Evolutionary conservation across 164 flowering plant species (phyloP), one percentile per base, ranked within the genome.

Genomic region (Stephania japonica): DNA sequence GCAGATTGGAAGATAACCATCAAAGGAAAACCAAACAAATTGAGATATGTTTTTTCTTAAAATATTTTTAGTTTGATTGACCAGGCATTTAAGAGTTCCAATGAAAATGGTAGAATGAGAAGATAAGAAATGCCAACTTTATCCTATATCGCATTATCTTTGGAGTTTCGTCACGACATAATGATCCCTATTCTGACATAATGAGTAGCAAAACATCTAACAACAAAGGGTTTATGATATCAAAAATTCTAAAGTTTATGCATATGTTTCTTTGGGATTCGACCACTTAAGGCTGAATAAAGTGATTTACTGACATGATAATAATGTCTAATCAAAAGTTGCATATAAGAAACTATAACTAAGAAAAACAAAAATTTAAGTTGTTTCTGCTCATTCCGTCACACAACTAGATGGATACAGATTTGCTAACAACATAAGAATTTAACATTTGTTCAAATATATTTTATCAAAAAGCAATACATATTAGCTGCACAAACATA

Each of bases 401-500:
- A 32, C 38, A 32, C 38, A 32, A 47, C 2, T 12, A 9, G 53
- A 47, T 47, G 32, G 41, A 64, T 4, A 24, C 5, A 24, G 67
- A 11, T 9, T 38, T 26, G n/a, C 59, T 13, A 16, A 19, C 10
- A 59, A 38, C n/a, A 47, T 43, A 43, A 13, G 5, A n/a, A 14
- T 65, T 32, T 18, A 63, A 9, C 12, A 25, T 64, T 25, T 64
- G 41, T 64, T 64, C 14, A 64, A 13, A 41, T 18, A 47, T 32
- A 38, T 32, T 18, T 38, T 27, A 66, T 66, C 68, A 16, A 64
- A 42, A 1, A 63, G 23, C 14, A 10, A 61, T 21, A 61, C 24
- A 38, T 9, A 19, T 5, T 5, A 49, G 7, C 27, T 16, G 62
- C 23, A 50, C 7, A 50, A 19, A 62, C 87, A 87, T 81, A 93